Evolutionary conservation across 371 early-diverging fungal species (phyloP), one percentile per base, ranked within the genome.

Genomic region (Actinomortierella ambigua): DNA sequence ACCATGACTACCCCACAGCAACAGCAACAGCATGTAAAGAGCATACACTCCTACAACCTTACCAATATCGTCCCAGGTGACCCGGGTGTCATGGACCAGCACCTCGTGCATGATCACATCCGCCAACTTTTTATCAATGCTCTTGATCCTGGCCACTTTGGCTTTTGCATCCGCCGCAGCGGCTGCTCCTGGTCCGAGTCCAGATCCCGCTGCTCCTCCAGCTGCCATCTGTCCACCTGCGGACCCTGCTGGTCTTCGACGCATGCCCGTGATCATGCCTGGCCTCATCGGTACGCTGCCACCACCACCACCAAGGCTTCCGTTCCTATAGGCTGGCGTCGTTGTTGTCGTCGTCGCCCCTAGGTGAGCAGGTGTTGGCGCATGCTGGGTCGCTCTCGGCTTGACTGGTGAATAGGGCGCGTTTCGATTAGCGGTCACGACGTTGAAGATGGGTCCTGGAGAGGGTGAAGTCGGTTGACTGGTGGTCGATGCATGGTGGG

Each of bases 31-130:
- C 26, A n/a, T 48, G n/a, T n/a, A n/a, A n/a, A n/a, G n/a, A n/a
- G n/a, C n/a, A n/a, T n/a, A n/a, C n/a, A n/a, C n/a, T n/a, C n/a
- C n/a, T n/a, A n/a, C 64, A 46, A 62, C 14, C 71, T 47, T 63
- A 80, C 81, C 83, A 55, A 87, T 82, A 56, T 87, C 86, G 27
- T 79, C 80, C 90, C 90, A 89, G 2, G 77, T 65, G 9, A 89
- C 84, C 8, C 42, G 27, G 4, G 87, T 79, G 4, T 67, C 75
- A 40, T 85, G 77, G 6, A 86, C 77, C 26, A 89, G 68, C 22
- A 87, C 80, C 53, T 89, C 90, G 62, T 88, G 82, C 54, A 88
- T 57, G 23, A 89, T 88, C 44, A 73, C 57, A 55, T 87, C 75
- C 22, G 86, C 85, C 60, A 88, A 77, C 26, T 81, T 83, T 14